phyloP scores from a whole-genome alignment of 495 filamentous ascomycete species.

The Neurospora sp. region DNA sequence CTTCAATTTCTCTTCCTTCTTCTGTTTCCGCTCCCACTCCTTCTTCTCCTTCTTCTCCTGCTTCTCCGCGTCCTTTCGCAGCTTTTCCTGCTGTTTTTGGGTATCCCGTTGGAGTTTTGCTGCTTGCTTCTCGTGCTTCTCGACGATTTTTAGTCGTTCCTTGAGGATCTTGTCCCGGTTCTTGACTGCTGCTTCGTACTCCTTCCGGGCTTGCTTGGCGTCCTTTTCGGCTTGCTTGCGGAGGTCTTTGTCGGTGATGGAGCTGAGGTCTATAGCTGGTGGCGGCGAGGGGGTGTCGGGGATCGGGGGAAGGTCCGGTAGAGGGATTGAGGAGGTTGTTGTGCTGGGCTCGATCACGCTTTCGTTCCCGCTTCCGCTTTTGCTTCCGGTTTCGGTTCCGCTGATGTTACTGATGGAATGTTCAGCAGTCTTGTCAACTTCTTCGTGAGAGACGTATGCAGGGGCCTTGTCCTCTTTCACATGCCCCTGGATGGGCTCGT shows the following conservation, averaged over 20 bases:
- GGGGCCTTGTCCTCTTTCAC: not conserved
- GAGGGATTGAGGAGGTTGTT: not conserved
- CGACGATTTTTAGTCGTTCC: constrained; percentile 44
- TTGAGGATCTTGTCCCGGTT: constrained; percentile 51
- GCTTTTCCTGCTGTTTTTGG: constrained; percentile 27
- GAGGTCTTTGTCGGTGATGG: constrained; percentile 47
- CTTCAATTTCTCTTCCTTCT: constrained; percentile 8
- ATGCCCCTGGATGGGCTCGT: not conserved
- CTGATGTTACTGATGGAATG: not conserved
- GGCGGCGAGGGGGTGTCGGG: constrained; percentile 33
- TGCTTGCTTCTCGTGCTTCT: constrained; percentile 41
- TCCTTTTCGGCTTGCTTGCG: constrained; percentile 58
- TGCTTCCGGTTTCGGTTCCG: not conserved
- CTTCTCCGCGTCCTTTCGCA: constrained; percentile 20
- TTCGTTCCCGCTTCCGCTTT: not conserved
- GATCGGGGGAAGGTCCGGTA: constrained; percentile 27
- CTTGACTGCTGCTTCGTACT: constrained; percentile 51
- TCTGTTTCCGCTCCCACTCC: constrained; percentile 12
- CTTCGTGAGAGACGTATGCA: not conserved
- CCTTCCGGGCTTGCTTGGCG: constrained; percentile 44
- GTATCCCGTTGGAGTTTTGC: constrained; percentile 26
- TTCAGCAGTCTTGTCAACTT: not conserved
- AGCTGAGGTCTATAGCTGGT: constrained; percentile 34
- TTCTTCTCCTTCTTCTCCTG: constrained; percentile 10
- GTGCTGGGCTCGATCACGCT: not conserved